Evolutionary conservation across 768 basidiomycete species (phyloP), one percentile per base, ranked within the genome.

Genomic region (Lactarius vividus): DNA sequence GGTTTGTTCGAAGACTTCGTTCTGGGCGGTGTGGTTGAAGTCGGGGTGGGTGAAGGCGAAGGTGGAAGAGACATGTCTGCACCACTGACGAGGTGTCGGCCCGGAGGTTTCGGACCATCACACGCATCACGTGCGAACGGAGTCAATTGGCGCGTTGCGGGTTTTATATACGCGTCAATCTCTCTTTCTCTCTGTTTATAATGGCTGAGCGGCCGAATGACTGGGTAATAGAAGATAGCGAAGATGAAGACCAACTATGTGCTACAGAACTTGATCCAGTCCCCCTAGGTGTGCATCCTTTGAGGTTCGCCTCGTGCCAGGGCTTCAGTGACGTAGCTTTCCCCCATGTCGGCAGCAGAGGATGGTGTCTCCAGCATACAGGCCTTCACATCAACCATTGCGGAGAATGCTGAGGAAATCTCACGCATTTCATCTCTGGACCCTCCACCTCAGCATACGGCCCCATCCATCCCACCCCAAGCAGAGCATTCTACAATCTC

Each of bases 141-240:
- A 44, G 42, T n/a, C 28, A 33, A 18, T n/a, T 37, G 6, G 55
- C 64, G 64, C 64, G 63, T 52, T 44, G 62, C 33, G 62, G 6
- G 7, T 23, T 49, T 46, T 15, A 10, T 13, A n/a, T 20, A 31
- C 55, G 18, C 15, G 62, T 28, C 35, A 29, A 31, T 54, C 26
- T 35, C 53, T 28, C 35, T 40, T n/a, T 16, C 8, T 8, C 44
- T 46, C 56, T 52, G 18, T 35, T 53, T n/a, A 54, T 31, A 29
- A 67, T 67, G 61, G 40, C 15, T 16, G 42, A 31, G 8, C 52
- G 15, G 3, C 35, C 57, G n/a, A 63, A 64, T 44, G 28, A 69
- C 26, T 70, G 69, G 69, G 31, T 70, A 28, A 62, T 70, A 10
- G 60, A 61, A 16, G 69, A 68, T n/a, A 70, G 69, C 20, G 69